These are phyloP conservation scores for Clitopilus passeckerianus DNA, from an alignment of 768 basidiomycete species.

Conservation along the genomic window DNA sequence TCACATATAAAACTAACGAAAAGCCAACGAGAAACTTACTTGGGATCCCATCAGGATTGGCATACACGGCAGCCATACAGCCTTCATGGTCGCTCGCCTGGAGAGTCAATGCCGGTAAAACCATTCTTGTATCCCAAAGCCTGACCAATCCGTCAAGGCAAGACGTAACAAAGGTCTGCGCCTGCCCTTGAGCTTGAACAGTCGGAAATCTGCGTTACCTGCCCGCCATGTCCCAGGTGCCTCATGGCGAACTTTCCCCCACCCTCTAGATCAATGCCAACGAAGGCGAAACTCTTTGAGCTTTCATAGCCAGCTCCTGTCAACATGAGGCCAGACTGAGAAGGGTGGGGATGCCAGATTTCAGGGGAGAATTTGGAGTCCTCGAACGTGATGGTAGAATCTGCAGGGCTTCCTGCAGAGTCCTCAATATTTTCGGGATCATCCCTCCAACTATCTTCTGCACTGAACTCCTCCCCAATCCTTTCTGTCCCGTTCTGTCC, in stretches of 20 bases:
- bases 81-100: conserved; percentile 8
- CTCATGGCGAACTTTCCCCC: conserved; percentile 21
- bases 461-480: conserved; percentile 14
- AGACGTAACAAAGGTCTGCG: conserved; percentile 29
- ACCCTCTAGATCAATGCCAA: conserved; percentile 24
- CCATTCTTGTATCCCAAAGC: conserved; percentile 31
- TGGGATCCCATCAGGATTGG: conserved; percentile 32
- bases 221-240: conserved; percentile 34
- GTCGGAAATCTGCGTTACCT: conserved; percentile 25
- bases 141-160: conserved; percentile 32
- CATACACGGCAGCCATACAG: conserved; percentile 19
- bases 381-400: conserved; percentile 7
- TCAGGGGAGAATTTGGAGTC: conserved; percentile 5
- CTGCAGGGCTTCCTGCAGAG: conserved; percentile 18
- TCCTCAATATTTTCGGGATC: conserved; percentile 22
- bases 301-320: conserved; percentile 8
- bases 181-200: conserved; percentile 24
- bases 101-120: conserved; percentile 30
- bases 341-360: conserved; percentile 20
- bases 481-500: conserved; percentile 13
- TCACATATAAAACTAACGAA: background rate
- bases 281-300: conserved; percentile 13
- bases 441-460: conserved; percentile 11
- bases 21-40: conserved; percentile 1
- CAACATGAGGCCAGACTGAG: conserved; percentile 15